A percentile compares a stretch with the other conserved stretches of the same genome.
phyloP scores from a whole-genome alignment of 2,329 filamentous ascomycete genomes.

The Moelleriella libera region DNA sequence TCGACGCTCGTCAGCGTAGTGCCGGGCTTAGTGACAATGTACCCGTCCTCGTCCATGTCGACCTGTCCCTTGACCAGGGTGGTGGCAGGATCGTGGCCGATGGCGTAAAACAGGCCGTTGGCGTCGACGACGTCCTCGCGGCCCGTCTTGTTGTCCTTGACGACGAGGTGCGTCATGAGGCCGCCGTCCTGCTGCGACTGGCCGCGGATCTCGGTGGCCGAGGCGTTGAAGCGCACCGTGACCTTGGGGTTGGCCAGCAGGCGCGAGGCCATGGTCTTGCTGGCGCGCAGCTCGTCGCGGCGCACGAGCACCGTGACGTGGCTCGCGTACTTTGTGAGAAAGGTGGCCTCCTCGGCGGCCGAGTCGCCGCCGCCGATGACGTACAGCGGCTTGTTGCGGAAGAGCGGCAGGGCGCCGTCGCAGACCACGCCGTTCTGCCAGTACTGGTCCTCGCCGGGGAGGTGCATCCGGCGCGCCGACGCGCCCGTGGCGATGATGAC shows the following conservation, averaged over 20 bases:
- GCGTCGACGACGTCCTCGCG: constrained; percentile 73
- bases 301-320: constrained; percentile 91
- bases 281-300: constrained; percentile 72
- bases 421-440: constrained; percentile 98
- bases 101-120: constrained; percentile 91
- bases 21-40: constrained; percentile 79
- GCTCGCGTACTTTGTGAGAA: constrained; percentile 92
- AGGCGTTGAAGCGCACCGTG: constrained; percentile 74
- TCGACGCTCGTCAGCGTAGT: constrained; percentile 77
- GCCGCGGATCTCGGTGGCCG: constrained; percentile 71
- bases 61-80: constrained; percentile 81
- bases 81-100: constrained; percentile 92
- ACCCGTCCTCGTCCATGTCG: constrained; percentile 78
- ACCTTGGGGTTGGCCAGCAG: constrained; percentile 77
- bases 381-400: constrained; percentile 87
- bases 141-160: constrained; percentile 67
- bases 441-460: constrained; percentile 84
- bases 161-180: constrained; percentile 74
- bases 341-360: constrained; percentile 92
- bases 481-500: constrained; percentile 93
- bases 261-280: constrained; percentile 82
- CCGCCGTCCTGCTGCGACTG: constrained; percentile 49
- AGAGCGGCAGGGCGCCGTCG: constrained; percentile 93
- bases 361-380: constrained; percentile 96
- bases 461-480: constrained; percentile 69